phyloP scores from a whole-genome alignment of 176 grass and related monocot species.

The Elymus sibiricus region DNA sequence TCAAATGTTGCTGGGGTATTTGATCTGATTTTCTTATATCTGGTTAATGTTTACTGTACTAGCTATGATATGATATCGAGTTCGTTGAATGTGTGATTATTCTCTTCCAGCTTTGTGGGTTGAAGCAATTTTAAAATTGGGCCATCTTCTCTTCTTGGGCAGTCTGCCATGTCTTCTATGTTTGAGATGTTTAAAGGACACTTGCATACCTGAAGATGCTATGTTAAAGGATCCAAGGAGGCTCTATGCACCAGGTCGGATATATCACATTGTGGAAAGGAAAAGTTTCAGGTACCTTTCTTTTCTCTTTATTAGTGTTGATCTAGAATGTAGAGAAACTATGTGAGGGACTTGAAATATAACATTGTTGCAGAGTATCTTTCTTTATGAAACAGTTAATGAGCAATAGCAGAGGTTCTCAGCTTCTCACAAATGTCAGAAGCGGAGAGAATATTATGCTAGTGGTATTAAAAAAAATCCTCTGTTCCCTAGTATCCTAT shows the following conservation, averaged over 20 bases:
- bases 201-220: slow-evolving; percentile 79
- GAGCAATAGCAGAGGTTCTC: background rate
- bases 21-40: background rate
- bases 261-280: slow-evolving; percentile 94
- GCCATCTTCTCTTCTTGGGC: slow-evolving; percentile 33
- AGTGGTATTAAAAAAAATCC: background rate
- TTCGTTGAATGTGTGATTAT: slow-evolving; percentile 28
- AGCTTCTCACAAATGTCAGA: background rate
- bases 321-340: background rate
- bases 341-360: background rate
- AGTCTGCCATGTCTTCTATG: slow-evolving; percentile 84
- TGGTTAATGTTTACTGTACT: background rate
- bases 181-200: slow-evolving; percentile 84
- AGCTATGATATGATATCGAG: background rate
- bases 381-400: background rate
- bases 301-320: background rate
- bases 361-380: background rate
- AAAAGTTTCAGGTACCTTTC: slow-evolving; percentile 64
- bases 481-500: background rate
- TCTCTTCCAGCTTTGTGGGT: slow-evolving; percentile 18
- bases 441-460: background rate
- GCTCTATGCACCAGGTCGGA: slow-evolving; percentile 86
- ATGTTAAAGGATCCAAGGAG: slow-evolving; percentile 88
- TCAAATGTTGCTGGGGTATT: background rate
- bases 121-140: slow-evolving; percentile 29